Evolutionary conservation across 139 green algal species (phyloP).

Genomic region (Pedinophyceae sp.): DNA sequence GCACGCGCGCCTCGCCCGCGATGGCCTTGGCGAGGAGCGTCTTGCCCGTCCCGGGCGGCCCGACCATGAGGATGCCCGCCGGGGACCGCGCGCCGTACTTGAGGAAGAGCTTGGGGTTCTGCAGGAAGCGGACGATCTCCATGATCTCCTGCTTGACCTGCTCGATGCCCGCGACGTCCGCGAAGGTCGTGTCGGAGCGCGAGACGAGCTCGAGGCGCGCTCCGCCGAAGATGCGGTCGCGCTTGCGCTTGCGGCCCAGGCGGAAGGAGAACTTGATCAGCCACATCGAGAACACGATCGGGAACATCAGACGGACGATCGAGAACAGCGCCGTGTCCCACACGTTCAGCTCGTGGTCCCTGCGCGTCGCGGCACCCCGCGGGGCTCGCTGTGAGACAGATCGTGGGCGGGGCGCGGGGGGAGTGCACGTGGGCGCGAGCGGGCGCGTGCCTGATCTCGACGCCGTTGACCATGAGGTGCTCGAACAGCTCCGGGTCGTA

Average conservation of each 20-base stretch:
- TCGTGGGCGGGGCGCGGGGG: neutral
- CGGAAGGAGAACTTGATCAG: constrained; percentile 31
- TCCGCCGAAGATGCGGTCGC: constrained; percentile 43
- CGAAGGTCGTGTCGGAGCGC: constrained; percentile 28
- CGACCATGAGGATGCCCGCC: constrained; percentile 48
- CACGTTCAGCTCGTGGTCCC: constrained; percentile 6
- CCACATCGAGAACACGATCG: constrained; percentile 24
- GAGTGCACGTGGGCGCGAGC: neutral
- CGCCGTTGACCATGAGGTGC: constrained; percentile 52
- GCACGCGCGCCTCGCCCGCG: constrained; percentile 56
- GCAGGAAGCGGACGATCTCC: constrained; percentile 44
- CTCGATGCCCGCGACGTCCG: constrained; percentile 55
- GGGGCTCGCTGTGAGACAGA: neutral
- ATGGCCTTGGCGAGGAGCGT: constrained; percentile 51
- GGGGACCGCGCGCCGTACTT: constrained; percentile 39
- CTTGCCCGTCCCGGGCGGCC: constrained; percentile 42
- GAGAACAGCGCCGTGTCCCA: constrained; percentile 11
- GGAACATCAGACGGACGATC: constrained; percentile 20
- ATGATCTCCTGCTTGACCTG: constrained; percentile 26
- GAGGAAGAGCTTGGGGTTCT: constrained; percentile 36
- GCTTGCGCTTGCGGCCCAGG: constrained; percentile 16
- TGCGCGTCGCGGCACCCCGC: neutral
- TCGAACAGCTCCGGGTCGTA: constrained; percentile 64
- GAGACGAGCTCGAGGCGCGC: constrained; percentile 36
- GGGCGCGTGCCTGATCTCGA: constrained; percentile 10